Conservation (phyloP, 306 rosid genomes). For the Glycine tomentella region DNA sequence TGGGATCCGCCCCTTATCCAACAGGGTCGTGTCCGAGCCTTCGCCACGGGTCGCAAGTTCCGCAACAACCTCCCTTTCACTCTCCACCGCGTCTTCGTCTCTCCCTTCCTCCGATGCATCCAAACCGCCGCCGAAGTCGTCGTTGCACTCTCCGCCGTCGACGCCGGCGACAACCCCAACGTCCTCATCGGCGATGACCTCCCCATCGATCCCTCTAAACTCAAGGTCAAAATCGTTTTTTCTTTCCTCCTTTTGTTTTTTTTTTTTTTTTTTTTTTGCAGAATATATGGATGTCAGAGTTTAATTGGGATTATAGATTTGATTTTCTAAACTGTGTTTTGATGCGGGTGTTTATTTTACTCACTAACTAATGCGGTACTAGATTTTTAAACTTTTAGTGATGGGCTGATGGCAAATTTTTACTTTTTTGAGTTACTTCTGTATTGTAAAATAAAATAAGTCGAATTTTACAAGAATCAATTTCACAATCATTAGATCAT, state of each 20-base stretch:
- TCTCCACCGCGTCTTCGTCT: conserved; percentile 74
- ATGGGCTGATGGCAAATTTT: no score
- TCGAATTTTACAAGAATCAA: neutral
- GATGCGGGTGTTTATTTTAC: no score
- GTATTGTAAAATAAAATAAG: neutral
- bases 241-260: no score
- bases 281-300: no score
- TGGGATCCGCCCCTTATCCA: conserved; percentile 83
- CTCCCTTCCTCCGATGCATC: conserved; percentile 91
- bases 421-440: no score
- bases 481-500: neutral
- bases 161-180: conserved; percentile 41
- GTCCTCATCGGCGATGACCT: conserved; percentile 37
- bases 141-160: conserved; percentile 60
- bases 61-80: conserved; percentile 52
- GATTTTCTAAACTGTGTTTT: no score
- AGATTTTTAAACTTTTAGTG: no score
- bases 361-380: no score
- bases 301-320: no score
- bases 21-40: conserved; percentile 68
- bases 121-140: conserved; percentile 79
- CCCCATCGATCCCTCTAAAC: conserved; percentile 61
- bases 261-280: no score
- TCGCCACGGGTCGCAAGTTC: conserved; percentile 19
- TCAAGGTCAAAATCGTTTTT: conserved; percentile 52